Evolutionary conservation across 495 filamentous ascomycete species (phyloP), one percentile per base, ranked within the genome.

Genomic region (Niebla homalea): DNA sequence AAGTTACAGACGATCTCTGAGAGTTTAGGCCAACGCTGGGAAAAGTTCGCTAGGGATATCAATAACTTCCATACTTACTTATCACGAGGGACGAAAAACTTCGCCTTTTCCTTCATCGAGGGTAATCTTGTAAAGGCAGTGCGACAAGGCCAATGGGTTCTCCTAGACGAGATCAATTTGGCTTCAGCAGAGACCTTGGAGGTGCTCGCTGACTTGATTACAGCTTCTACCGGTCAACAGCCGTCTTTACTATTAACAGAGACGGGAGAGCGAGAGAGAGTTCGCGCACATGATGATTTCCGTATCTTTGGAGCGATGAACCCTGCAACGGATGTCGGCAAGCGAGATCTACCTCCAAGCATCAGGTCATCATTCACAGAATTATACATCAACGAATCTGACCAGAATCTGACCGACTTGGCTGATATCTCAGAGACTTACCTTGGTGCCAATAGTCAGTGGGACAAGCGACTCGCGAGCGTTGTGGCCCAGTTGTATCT

Each of bases 281-380:
- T 97, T 8, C 78, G 81, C 46, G 89, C 89, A 2, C 92, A 99
- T 62, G 83, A 86, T 2, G 78, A 95, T 57, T 99, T 99, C 63
- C 81, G 93, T 29, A 84, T 99, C 21, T 97, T 99, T 64, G 93
- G 85, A 21, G 92, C 92, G 40, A 99, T 99, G 93, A 99, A 99
- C 60, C 93, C 93, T 40, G 90, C 93, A 11, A 97, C 90, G 12
- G 93, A 99, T 71, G 78, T 94, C 50, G 93, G 93, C 29, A 99
- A 97, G 68, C 79, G 87, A 49, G 92, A 97, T 62, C 71, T 99
- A 3, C 89, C 89, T 0, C 77, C 82, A 46, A 87, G 92, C 4
- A 70, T 93, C 26, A 72, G 87, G 22, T 89, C 85, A 39, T 75
- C 88, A 18, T 99, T 99, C 61, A 95, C 90, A 0, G 93, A 99